These are phyloP conservation scores for Xylariaceae sp. DNA, from an alignment of 2,329 filamentous ascomycete species.

Conservation along the genomic window DNA sequence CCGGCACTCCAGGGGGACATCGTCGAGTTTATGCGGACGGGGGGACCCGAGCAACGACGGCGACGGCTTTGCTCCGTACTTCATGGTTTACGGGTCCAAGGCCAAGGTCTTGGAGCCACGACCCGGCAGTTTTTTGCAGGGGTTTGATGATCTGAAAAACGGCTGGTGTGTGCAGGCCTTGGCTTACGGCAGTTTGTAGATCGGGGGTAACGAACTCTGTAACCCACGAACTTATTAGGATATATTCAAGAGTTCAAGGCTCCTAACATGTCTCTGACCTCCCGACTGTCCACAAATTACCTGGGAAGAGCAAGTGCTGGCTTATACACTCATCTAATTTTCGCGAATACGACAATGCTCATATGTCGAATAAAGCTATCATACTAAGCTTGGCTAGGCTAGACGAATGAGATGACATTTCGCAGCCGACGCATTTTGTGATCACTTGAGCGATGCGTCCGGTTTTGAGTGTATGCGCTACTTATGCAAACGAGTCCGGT, in stretches of 20 bases:
- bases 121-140: constrained; percentile 13
- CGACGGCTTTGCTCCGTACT: constrained; percentile 10
- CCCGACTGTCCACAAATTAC: too few species aligned
- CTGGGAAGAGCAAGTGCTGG: too few species aligned
- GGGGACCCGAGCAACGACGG: constrained; percentile 35
- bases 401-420: too few species aligned
- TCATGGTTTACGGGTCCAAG: constrained; percentile 30
- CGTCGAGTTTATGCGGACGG: constrained; percentile 35
- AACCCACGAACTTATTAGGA: neutral
- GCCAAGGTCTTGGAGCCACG: constrained; percentile 25
- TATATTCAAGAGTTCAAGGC: too few species aligned
- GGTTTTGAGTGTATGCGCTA: neutral
- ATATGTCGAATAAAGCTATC: too few species aligned
- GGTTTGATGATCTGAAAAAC: constrained; percentile 34
- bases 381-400: too few species aligned
- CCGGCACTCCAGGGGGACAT: constrained; percentile 41
- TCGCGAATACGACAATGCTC: too few species aligned
- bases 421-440: too few species aligned
- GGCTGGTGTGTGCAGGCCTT: constrained; percentile 37
- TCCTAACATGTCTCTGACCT: too few species aligned
- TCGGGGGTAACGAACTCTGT: neutral
- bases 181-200: constrained; percentile 26
- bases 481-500: neutral
- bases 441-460: too few species aligned
- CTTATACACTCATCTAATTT: too few species aligned